Conservation (phyloP, 306 rosid species). For the Prunus armeniaca region DNA sequence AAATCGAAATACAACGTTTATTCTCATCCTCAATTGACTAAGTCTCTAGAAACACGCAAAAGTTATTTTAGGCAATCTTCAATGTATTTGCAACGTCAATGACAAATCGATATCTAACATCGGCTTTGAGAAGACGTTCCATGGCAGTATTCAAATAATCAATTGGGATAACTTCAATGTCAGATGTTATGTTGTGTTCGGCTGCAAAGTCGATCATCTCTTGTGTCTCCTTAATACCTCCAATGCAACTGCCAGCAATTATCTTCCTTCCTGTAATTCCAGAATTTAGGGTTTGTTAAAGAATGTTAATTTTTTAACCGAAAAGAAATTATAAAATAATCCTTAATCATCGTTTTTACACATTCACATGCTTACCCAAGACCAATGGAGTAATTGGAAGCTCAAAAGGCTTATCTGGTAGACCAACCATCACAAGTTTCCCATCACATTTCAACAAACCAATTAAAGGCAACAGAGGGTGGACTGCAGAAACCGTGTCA, state of each 20-base stretch:
- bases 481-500: not conserved
- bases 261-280: conserved; percentile 7
- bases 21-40: too few relatives aligned
- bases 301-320: too few relatives aligned
- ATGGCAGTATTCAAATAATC: not conserved
- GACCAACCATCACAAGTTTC: conserved; percentile 36
- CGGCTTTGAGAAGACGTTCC: conserved; percentile 7
- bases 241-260: not conserved
- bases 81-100: conserved; percentile 19
- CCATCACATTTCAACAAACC: conserved; percentile 24
- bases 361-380: conserved; percentile 17
- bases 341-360: too few relatives aligned
- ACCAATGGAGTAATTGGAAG: conserved; percentile 28
- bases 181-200: too few relatives aligned
- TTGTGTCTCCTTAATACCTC: conserved; percentile 6
- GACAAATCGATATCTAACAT: conserved; percentile 14
- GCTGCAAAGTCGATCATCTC: too few relatives aligned
- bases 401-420: conserved; percentile 18
- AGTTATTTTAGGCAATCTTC: not conserved
- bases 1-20: too few relatives aligned
- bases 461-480: conserved; percentile 27
- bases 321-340: too few relatives aligned
- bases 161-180: too few relatives aligned
- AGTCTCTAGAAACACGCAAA: too few relatives aligned
- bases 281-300: too few relatives aligned